Base-by-base conservation (phyloP, 768 basidiomycete genomes). In the Mycena kentingensis region DNA sequence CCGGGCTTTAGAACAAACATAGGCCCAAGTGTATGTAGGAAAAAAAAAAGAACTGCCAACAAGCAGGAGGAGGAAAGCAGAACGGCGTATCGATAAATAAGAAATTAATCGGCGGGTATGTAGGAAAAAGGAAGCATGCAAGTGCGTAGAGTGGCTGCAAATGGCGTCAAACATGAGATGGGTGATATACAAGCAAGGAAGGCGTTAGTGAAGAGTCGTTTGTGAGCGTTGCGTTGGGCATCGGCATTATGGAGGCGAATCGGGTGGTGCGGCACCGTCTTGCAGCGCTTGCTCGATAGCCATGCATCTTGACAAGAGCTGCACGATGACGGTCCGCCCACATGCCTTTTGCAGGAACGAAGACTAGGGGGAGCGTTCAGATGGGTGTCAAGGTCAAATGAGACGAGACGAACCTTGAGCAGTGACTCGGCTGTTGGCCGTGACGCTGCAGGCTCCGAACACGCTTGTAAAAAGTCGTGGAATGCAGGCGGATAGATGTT, bases 391-490 rank as follows among this genome's bases (percentile, higher is more conserved):
- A 22, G 21, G 7, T 26, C 25, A 12, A 31, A 35, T 4, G 48
- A 39, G 19, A 24, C 46, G 54, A 26, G 39, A 66, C 82, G 15
- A 47, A 89, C 89, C 67, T 83, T 81, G 13, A 80, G 65, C 38
- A 90, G 64, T 27, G 82, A 82, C 22, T 62, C 70, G 12, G 88
- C 77, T 52, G 69, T 66, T n/a, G 86, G 85, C 48, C 89, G 74
- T 31, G 69, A 69, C 3, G 69, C 66, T 27, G 79, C 76, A 15
- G 85, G 83, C 39, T 85, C 76, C 8, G 86, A 87, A 62, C 88
- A 90, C 46, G 79, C 64, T 32, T 71, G 73, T 60, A 92, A 67
- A 67, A 92, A 90, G 21, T 88, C 85, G 62, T 87, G 87, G 64
- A 90, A 87, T 29, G 78, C 73, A 39, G 81, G 80, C 43, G 87